Evolutionary conservation across 352 stramenopile species (phyloP), one percentile per base, ranked within the genome.

Genomic region (Phytophthora ramorum): DNA sequence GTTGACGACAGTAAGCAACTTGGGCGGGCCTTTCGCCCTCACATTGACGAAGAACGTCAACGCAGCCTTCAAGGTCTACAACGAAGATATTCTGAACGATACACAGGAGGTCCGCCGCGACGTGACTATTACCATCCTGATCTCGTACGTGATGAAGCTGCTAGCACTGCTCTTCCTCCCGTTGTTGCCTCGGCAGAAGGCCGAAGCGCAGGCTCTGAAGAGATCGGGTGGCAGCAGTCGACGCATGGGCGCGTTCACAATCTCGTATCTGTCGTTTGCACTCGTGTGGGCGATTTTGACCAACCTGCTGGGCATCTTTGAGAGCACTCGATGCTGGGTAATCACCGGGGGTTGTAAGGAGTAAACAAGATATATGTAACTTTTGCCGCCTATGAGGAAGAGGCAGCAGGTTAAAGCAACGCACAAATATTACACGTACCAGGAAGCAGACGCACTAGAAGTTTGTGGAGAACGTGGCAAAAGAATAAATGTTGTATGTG

Each of bases 11-110:
- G 75, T 87, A 30, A 72, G 58, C 44, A 89, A 87, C 41, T 43
- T 87, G 16, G 70, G 73, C 12, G 60, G 66, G 4, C 71, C 75
- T 1, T 83, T 89, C 46, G 75, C 70, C 14, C 58, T 79, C n/a
- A 86, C 72, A 2, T 49, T 81, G 53, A 81, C 76, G 52, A 87
- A 87, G 50, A 76, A 79, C 37, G 59, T 85, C n/a, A 77, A 83
- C 35, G 71, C 73, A 16, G 58, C 68, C 41, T 85, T 87, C 48
- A 71, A 76, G 20, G 71, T 87, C 17, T 71, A 69, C 43, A 82
- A 83, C 53, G 62, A 75, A 54, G 75, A 83, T 44, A 83, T 89
- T 20, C 41, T 74, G 63, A 74, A 75, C 41, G 79, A 85, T 37
- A 80, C 72, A 5, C 38, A 48, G 13, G 72, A 86, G 24, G 75